phyloP scores from a whole-genome alignment of 2,329 filamentous ascomycete genomes.

The Ceratocystis eucalypticola region DNA sequence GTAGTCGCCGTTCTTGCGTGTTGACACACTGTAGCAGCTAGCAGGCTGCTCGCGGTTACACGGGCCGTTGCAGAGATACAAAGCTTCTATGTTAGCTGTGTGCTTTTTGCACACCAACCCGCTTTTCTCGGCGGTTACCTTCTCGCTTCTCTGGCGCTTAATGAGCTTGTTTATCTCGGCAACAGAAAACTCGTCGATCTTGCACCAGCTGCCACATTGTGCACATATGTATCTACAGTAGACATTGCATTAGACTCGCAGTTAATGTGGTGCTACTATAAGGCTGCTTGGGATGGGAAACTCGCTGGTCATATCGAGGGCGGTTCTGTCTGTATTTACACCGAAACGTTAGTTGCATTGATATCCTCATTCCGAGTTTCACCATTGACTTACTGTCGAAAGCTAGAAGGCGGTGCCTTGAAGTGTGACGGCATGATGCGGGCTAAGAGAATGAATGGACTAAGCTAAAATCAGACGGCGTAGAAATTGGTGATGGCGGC shows the following conservation, averaged over 20 bases:
- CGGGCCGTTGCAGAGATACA: conserved; percentile 25
- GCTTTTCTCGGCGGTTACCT: conserved; percentile 25
- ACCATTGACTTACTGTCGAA: background rate
- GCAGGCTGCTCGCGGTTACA: conserved; percentile 25
- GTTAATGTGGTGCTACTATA: background rate
- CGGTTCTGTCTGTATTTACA: background rate
- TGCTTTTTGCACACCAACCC: conserved; percentile 30
- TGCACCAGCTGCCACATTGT: conserved; percentile 28
- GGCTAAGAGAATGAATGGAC: background rate
- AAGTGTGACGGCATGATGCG: background rate
- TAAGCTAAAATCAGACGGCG: background rate
- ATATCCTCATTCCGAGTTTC: background rate
- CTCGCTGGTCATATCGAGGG: conserved; percentile 2
- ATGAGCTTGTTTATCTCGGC: conserved; percentile 25
- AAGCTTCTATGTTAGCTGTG: conserved; percentile 21
- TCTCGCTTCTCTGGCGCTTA: conserved; percentile 17
- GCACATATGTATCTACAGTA: conserved; percentile 23
- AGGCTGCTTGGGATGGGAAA: background rate
- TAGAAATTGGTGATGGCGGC: background rate
- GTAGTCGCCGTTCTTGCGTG: conserved; percentile 23
- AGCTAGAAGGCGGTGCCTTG: conserved; percentile 1
- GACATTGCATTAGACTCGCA: background rate
- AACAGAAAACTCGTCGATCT: conserved; percentile 25
- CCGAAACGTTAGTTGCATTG: background rate
- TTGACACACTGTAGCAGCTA: conserved; percentile 26